phyloP scores from a whole-genome alignment of 2,329 filamentous ascomycete genomes.

The Microdochium trichocladiopsis region DNA sequence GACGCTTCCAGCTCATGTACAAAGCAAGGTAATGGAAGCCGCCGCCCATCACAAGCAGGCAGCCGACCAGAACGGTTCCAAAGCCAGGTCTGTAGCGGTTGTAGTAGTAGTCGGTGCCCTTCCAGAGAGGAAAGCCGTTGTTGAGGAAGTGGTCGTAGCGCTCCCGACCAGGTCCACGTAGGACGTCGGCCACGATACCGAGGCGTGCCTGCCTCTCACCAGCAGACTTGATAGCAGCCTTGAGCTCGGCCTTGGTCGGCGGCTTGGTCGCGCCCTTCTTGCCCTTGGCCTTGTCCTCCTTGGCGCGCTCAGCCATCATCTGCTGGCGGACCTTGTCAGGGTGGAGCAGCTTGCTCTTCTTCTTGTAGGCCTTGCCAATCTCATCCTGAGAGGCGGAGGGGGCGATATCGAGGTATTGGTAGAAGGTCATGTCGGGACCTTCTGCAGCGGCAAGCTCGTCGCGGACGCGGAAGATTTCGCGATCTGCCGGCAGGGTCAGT shows the following conservation, averaged over 20 bases:
- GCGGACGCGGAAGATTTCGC: slow-evolving; percentile 93
- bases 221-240: slow-evolving; percentile 72
- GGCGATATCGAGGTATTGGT: slow-evolving; percentile 80
- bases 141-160: slow-evolving; percentile 91
- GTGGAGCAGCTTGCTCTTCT: slow-evolving; percentile 75
- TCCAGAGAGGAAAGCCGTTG: slow-evolving; percentile 94
- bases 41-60: slow-evolving; percentile 79
- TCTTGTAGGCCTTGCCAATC: slow-evolving; percentile 90
- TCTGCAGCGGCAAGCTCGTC: slow-evolving; percentile 77
- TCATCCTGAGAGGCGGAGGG: slow-evolving; percentile 73
- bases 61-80: slow-evolving; percentile 72
- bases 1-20: slow-evolving; percentile 80
- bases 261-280: slow-evolving; percentile 53
- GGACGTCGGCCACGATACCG: slow-evolving; percentile 76
- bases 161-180: slow-evolving; percentile 71
- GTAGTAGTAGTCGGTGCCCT: slow-evolving; percentile 98
- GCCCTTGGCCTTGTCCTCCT: slow-evolving; percentile 38
- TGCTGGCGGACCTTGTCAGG: slow-evolving; percentile 92
- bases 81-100: slow-evolving; percentile 85
- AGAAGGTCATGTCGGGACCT: slow-evolving; percentile 78
- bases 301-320: slow-evolving; percentile 64
- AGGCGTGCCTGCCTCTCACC: slow-evolving; percentile 78
- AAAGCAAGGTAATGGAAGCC: slow-evolving; percentile 81
- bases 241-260: slow-evolving; percentile 68
- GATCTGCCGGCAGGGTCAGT: slow-evolving; percentile 51